Conservation (phyloP, 2,329 filamentous ascomycete genomes). For the Fusarium sp. region DNA sequence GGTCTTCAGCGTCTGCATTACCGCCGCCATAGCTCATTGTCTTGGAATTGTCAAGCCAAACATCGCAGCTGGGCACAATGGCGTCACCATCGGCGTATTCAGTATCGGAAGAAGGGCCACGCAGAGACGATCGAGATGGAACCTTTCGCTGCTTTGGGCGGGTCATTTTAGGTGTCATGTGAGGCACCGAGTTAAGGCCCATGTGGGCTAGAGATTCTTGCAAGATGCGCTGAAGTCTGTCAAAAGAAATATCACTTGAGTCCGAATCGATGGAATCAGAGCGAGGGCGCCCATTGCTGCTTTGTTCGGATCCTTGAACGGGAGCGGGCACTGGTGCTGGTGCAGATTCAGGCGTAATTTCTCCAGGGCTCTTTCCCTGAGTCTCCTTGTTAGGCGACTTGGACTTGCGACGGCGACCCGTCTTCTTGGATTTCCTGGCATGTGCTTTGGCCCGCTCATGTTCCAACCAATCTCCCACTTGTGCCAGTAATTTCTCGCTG, state of each 20-base stretch:
- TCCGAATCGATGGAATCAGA: constrained; percentile 72
- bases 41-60: constrained; percentile 87
- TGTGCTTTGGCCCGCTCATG: constrained; percentile 75
- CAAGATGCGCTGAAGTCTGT: constrained; percentile 83
- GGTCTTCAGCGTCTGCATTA: constrained; percentile 56
- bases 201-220: constrained; percentile 71
- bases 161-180: constrained; percentile 55
- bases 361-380: constrained; percentile 35
- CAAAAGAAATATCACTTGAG: constrained; percentile 78
- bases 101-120: constrained; percentile 79
- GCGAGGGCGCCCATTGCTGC: constrained; percentile 48
- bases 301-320: constrained; percentile 39
- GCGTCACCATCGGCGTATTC: constrained; percentile 85
- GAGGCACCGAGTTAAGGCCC: constrained; percentile 60
- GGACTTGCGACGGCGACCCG: constrained; percentile 56
- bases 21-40: constrained; percentile 79
- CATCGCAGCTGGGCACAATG: constrained; percentile 87
- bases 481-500: constrained; percentile 72
- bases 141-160: constrained; percentile 56
- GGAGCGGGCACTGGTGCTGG: constrained; percentile 16
- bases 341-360: constrained; percentile 15
- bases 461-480: constrained; percentile 86
- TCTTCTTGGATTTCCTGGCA: constrained; percentile 58
- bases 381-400: constrained; percentile 52
- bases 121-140: constrained; percentile 53